Percentiles rank a stretch among this genome's conserved stretches.
Evolutionary conservation across 2,329 filamentous ascomycete genomes (phyloP).

Genomic region (Aureobasidium sp.): DNA sequence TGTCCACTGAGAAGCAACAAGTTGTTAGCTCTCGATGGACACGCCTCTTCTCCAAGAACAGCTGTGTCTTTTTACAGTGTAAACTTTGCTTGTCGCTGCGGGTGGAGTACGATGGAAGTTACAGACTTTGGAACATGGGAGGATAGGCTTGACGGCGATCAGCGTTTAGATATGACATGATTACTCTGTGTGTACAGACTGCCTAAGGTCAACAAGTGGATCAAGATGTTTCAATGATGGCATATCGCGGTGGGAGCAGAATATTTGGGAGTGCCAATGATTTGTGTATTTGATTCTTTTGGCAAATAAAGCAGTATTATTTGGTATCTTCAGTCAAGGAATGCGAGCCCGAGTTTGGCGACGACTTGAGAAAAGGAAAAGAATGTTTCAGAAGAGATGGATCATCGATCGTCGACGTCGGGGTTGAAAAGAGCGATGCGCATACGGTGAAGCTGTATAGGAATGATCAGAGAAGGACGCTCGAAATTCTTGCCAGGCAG

Average conservation of each 20-base stretch:
- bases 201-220: background rate
- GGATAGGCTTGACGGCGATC: background rate
- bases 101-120: no score
- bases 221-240: background rate
- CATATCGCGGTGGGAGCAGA: background rate
- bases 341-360: background rate
- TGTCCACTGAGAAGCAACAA: no score
- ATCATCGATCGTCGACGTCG: conserved; percentile 19
- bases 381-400: background rate
- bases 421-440: conserved; percentile 28
- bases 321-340: conserved; percentile 12
- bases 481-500: background rate
- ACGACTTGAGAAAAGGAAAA: background rate
- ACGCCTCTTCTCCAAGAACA: no score
- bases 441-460: conserved; percentile 27
- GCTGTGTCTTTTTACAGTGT: no score
- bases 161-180: background rate
- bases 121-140: background rate
- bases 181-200: background rate
- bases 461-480: background rate
- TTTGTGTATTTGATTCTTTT: conserved; percentile 4
- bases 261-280: background rate
- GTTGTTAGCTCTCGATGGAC: no score
- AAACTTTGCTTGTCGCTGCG: no score
- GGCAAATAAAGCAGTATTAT: conserved; percentile 6